Conservation (phyloP, 805 yeast genomes). For the Candida coquimbonensis region DNA sequence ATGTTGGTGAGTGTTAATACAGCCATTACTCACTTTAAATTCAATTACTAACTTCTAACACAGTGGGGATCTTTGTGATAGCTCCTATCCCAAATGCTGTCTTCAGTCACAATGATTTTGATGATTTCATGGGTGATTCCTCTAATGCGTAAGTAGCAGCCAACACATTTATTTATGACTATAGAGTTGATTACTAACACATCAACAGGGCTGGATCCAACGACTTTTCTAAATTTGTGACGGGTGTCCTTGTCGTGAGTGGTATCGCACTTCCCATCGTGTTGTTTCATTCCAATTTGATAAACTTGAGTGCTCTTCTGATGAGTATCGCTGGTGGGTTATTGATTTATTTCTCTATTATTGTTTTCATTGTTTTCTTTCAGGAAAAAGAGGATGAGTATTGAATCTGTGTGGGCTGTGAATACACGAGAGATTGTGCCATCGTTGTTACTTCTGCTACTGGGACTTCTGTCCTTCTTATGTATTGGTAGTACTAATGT, state of each 20-base stretch:
- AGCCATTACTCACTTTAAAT: not conserved
- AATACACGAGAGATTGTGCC: too few relatives aligned
- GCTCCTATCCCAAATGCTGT: constrained; percentile 71
- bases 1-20: constrained; percentile 43
- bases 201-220: constrained; percentile 33
- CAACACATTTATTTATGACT: not conserved
- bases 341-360: constrained; percentile 75
- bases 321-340: constrained; percentile 83
- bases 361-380: constrained; percentile 76
- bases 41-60: constrained; percentile 5
- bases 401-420: constrained; percentile 4
- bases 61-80: constrained; percentile 51
- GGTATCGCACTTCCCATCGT: constrained; percentile 74
- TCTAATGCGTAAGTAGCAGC: constrained; percentile 9
- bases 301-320: constrained; percentile 60
- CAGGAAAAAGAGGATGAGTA: constrained; percentile 35
- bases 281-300: constrained; percentile 66
- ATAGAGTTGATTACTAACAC: constrained; percentile 15
- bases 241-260: constrained; percentile 70
- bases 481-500: too few relatives aligned
- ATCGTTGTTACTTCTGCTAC: too few relatives aligned
- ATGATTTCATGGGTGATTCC: constrained; percentile 56
- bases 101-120: constrained; percentile 37
- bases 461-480: too few relatives aligned
- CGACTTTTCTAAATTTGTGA: constrained; percentile 72